These are phyloP conservation scores for Podospora didyma DNA, from an alignment of 495 filamentous ascomycete genomes.

Conservation along the genomic window DNA sequence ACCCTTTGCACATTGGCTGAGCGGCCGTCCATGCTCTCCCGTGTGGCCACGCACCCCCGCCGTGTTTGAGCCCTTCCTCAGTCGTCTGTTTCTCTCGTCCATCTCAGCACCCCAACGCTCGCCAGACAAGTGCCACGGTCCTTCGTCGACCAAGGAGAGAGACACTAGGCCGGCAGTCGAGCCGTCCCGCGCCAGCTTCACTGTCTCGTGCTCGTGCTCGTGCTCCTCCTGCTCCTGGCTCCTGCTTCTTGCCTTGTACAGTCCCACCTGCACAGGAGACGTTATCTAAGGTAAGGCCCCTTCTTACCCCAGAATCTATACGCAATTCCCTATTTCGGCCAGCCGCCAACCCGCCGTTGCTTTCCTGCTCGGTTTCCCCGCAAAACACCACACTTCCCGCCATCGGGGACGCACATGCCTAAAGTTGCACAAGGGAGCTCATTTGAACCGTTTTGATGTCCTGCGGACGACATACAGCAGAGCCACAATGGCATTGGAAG, in stretches of 20 bases:
- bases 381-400: slow-evolving; percentile 9
- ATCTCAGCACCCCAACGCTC: neutral
- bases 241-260: slow-evolving; percentile 6
- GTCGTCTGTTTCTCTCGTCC: no score
- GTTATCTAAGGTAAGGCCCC: neutral
- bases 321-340: slow-evolving; percentile 17
- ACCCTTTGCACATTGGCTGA: neutral
- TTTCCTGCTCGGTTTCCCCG: slow-evolving; percentile 7
- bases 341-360: slow-evolving; percentile 16
- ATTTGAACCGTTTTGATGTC: neutral
- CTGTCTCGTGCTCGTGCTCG: no score
- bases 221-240: slow-evolving; percentile 8
- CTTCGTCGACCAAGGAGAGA: neutral
- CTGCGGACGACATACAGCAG: slow-evolving; percentile 9
- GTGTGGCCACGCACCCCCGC: neutral
- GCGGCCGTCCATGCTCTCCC: neutral
- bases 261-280: neutral
- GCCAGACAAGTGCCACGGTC: neutral
- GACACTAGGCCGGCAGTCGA: slow-evolving; percentile 16
- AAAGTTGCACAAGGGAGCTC: slow-evolving; percentile 1
- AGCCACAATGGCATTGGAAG: slow-evolving; percentile 19
- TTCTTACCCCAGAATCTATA: slow-evolving; percentile 8
- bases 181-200: slow-evolving; percentile 19
- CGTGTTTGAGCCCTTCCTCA: no score
- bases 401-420: slow-evolving; percentile 1